phyloP scores from a whole-genome alignment of 305 asterid genomes.

The Lippia alba region DNA sequence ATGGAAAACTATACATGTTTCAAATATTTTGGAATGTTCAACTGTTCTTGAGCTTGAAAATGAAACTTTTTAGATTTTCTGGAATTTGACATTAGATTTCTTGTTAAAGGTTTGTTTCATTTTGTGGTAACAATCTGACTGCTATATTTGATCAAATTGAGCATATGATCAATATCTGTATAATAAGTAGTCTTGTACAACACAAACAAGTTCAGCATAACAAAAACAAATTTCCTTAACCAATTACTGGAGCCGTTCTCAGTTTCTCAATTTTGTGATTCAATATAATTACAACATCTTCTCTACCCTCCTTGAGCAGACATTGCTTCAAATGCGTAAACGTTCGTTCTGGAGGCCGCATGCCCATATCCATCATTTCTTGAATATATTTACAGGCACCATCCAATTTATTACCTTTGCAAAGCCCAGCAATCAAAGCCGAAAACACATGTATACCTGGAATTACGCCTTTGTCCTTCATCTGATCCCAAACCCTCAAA shows the following conservation, averaged over 20 bases:
- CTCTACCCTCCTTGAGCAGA: slow-evolving; percentile 68
- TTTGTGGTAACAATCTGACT: background rate
- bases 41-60: background rate
- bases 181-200: too few species aligned
- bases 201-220: too few species aligned
- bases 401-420: slow-evolving; percentile 53
- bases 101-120: background rate
- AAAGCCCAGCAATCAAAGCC: slow-evolving; percentile 60
- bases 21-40: background rate
- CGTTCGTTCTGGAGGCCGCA: slow-evolving; percentile 69
- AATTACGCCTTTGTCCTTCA: slow-evolving; percentile 74
- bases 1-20: background rate
- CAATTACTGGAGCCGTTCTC: slow-evolving; percentile 53
- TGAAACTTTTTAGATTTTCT: slow-evolving; percentile 7
- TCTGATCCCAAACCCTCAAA: slow-evolving; percentile 62
- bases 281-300: slow-evolving; percentile 49
- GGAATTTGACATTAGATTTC: background rate
- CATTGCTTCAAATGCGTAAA: slow-evolving; percentile 59
- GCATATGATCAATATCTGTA: background rate
- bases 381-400: slow-evolving; percentile 61
- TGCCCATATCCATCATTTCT: slow-evolving; percentile 87
- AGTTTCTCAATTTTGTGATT: slow-evolving; percentile 56
- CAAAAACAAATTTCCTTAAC: slow-evolving; percentile 19
- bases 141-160: background rate
- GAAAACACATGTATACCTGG: slow-evolving; percentile 84